These are phyloP conservation scores for Hemerocallis citrina DNA, from an alignment of 106 monocot species.

Conservation along the genomic window DNA sequence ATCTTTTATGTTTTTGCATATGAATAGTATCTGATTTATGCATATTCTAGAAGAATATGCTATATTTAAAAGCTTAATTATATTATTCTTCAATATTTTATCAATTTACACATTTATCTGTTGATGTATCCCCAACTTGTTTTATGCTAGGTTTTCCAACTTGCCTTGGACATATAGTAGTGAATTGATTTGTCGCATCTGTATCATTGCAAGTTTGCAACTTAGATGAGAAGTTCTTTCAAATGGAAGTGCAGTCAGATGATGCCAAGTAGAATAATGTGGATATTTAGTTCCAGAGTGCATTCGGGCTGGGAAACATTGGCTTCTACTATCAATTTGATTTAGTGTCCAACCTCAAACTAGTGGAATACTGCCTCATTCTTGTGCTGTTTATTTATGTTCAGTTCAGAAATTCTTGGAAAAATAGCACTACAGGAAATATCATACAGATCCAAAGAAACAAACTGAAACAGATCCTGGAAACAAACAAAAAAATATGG, in stretches of 20 bases:
- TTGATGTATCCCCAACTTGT: background rate
- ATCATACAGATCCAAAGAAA: too few relatives aligned
- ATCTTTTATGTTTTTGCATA: too few relatives aligned
- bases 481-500: too few relatives aligned
- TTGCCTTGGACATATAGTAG: background rate
- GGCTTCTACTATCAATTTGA: background rate
- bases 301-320: background rate
- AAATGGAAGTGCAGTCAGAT: background rate
- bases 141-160: too few relatives aligned
- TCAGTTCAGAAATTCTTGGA: background rate
- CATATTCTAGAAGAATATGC: too few relatives aligned
- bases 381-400: background rate
- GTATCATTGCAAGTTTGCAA: background rate
- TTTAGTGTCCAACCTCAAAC: background rate
- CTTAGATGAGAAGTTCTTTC: background rate
- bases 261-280: background rate
- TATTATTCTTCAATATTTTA: too few relatives aligned
- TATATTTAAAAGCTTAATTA: too few relatives aligned
- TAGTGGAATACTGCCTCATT: background rate
- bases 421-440: too few relatives aligned
- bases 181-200: background rate
- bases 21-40: too few relatives aligned
- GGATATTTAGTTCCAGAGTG: background rate
- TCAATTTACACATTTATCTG: background rate
- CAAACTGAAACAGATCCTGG: too few relatives aligned